phyloP scores from a whole-genome alignment of 2,329 filamentous ascomycete species.

The Dothideomycetes sp. region DNA sequence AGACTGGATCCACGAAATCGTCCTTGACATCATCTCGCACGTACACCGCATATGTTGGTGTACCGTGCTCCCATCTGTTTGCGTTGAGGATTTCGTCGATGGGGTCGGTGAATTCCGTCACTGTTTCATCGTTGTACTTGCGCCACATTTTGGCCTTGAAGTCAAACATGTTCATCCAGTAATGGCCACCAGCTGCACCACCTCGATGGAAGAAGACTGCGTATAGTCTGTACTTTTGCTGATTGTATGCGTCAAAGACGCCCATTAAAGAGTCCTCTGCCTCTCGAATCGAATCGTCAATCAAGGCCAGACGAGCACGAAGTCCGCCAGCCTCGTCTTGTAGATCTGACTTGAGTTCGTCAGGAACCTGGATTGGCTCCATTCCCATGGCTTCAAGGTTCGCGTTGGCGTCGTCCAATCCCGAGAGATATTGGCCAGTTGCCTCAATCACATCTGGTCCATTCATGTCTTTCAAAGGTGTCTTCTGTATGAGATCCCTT shows the following conservation, averaged over 20 bases:
- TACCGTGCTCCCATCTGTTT: constrained; percentile 51
- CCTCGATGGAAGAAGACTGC: constrained; percentile 89
- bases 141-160: constrained; percentile 74
- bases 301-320: constrained; percentile 32
- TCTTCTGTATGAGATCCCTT: constrained; percentile 15
- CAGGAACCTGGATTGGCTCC: constrained; percentile 32
- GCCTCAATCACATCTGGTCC: constrained; percentile 17
- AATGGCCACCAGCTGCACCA: constrained; percentile 58
- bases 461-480: constrained; percentile 13
- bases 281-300: constrained; percentile 30
- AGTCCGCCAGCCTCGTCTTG: constrained; percentile 34
- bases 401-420: constrained; percentile 28
- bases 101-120: constrained; percentile 56
- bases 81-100: constrained; percentile 56
- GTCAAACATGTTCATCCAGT: constrained; percentile 94
- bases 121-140: constrained; percentile 83
- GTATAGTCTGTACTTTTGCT: constrained; percentile 70
- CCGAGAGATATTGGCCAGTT: constrained; percentile 31
- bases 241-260: constrained; percentile 53
- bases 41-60: constrained; percentile 76
- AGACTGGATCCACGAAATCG: constrained; percentile 39
- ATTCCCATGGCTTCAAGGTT: constrained; percentile 20
- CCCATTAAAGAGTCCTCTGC: constrained; percentile 39
- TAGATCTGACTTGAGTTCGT: constrained; percentile 30
- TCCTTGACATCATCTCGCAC: constrained; percentile 57